Percentiles rank a stretch among this genome's conserved stretches.
phyloP scores from a whole-genome alignment of 805 yeast species.

The Kuraishia molischiana region DNA sequence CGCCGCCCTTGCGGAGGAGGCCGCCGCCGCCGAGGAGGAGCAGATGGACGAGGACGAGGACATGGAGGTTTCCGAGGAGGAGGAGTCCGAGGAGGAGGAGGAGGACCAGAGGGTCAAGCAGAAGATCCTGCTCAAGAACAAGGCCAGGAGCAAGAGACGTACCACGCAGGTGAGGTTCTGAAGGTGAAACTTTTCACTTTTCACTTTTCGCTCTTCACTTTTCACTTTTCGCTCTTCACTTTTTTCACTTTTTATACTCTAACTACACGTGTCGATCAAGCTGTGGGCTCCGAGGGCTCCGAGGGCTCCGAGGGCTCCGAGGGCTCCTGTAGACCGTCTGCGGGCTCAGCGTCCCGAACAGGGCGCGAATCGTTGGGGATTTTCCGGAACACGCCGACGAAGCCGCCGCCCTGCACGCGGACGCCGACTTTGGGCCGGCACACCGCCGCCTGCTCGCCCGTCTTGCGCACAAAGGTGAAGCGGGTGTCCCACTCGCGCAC shows the following conservation, averaged over 20 bases:
- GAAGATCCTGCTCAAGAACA: conserved; percentile 57
- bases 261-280: too few relatives aligned
- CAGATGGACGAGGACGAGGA: conserved; percentile 35
- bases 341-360: background rate
- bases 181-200: too few relatives aligned
- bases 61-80: conserved; percentile 33
- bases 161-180: background rate
- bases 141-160: conserved; percentile 25
- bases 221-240: too few relatives aligned
- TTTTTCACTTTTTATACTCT: too few relatives aligned
- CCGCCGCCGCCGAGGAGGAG: conserved; percentile 32
- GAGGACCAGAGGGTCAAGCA: conserved; percentile 37
- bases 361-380: conserved; percentile 13
- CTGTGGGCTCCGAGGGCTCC: too few relatives aligned
- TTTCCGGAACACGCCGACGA: conserved; percentile 33
- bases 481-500: conserved; percentile 42
- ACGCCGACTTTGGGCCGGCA: conserved; percentile 42
- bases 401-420: conserved; percentile 40
- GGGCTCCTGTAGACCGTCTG: too few relatives aligned
- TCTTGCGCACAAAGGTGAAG: conserved; percentile 25
- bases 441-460: conserved; percentile 29
- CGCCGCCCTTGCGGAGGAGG: conserved; percentile 36
- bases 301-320: too few relatives aligned
- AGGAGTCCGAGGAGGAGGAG: conserved; percentile 38
- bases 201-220: too few relatives aligned